These are phyloP conservation scores for Sporormia fimetaria DNA, from an alignment of 495 filamentous ascomycete species.

Conservation along the genomic window DNA sequence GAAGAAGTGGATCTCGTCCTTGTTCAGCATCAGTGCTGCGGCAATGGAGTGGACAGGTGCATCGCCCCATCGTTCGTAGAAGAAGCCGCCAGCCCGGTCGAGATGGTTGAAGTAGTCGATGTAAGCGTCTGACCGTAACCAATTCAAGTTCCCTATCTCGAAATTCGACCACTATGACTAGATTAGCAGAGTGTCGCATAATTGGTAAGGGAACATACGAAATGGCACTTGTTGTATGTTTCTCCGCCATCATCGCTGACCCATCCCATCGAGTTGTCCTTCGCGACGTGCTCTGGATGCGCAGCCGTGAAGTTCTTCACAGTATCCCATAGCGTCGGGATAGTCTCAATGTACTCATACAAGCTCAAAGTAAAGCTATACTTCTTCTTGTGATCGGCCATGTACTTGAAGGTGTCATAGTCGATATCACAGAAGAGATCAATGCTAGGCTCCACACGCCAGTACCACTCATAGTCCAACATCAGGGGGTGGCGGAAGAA, in stretches of 20 bases:
- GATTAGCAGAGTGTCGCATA: slow-evolving; percentile 4
- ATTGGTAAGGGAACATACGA: slow-evolving; percentile 42
- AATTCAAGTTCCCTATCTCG: slow-evolving; percentile 50
- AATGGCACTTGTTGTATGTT: slow-evolving; percentile 93
- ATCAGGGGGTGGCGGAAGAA: slow-evolving; percentile 40
- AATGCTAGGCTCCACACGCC: slow-evolving; percentile 38
- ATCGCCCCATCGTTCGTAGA: slow-evolving; percentile 53
- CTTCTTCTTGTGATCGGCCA: slow-evolving; percentile 37
- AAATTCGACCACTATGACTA: slow-evolving; percentile 44
- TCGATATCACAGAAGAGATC: slow-evolving; percentile 39
- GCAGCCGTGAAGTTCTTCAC: slow-evolving; percentile 81
- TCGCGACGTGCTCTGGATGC: slow-evolving; percentile 75
- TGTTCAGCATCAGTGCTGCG: slow-evolving; percentile 69
- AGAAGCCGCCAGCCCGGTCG: slow-evolving; percentile 48
- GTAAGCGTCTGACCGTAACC: slow-evolving; percentile 46
- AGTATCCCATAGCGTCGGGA: slow-evolving; percentile 89
- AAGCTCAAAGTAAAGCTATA: slow-evolving; percentile 41
- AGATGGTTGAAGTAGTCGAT: slow-evolving; percentile 48
- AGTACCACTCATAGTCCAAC: slow-evolving; percentile 40
- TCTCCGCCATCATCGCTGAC: slow-evolving; percentile 76
- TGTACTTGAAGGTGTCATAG: slow-evolving; percentile 39
- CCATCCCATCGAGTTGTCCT: slow-evolving; percentile 80
- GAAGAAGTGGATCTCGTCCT: slow-evolving; percentile 95
- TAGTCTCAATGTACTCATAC: slow-evolving; percentile 93
- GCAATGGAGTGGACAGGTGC: slow-evolving; percentile 80